Base-by-base conservation (phyloP, 176 grass and related monocot genomes). In the Aegilops speltoides region DNA sequence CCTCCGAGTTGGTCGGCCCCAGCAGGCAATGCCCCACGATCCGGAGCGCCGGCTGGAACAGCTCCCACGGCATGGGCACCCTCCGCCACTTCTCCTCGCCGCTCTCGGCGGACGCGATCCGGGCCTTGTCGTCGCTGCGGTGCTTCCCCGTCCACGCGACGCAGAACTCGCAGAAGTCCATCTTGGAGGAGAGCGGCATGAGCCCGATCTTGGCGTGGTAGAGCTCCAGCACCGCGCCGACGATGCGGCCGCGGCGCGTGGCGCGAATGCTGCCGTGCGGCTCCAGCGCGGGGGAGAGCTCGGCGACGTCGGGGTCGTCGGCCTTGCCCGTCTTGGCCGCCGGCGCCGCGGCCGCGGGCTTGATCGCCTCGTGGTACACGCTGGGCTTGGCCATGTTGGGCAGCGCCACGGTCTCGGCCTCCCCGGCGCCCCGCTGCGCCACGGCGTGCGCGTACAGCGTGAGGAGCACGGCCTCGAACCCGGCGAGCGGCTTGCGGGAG, bases 391-490 rank as follows among this genome's bases (percentile, higher is more conserved):
- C 64, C 34, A 91, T 41, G 80, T 89, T 93, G 25, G 97, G 94
- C 34, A 98, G 85, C 52, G 68, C 15, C 33, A 93, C 64, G 3
- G 86, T 94, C 52, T 81, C 77, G 28, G 88, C 16, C 34, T 93
- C 86, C 45, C 84, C 84, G n/a, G 23, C 32, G 68, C 88, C 88
- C 0, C 92, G 90, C 19, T 61, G 86, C 65, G 84, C 84, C 34
- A 79, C 93, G 50, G 87, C 92, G 59, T 94, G 82, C 17, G 87
- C 85, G 85, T 98, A 96, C 36, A 98, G 85, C 20, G 90, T 82
- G 8, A 98, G 88, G 36, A 98, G 81, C 46, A 96, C 92, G 45
- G 94, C 97, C 88, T 99, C 94, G 57, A 99, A 99, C 33, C 92
- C 94, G 5, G 90, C 90, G 32, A 93, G 85, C 48, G 92, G 85